Evolutionary conservation across 176 grass and related monocot genomes (phyloP).

Genomic region (Saccharum officinarum): DNA sequence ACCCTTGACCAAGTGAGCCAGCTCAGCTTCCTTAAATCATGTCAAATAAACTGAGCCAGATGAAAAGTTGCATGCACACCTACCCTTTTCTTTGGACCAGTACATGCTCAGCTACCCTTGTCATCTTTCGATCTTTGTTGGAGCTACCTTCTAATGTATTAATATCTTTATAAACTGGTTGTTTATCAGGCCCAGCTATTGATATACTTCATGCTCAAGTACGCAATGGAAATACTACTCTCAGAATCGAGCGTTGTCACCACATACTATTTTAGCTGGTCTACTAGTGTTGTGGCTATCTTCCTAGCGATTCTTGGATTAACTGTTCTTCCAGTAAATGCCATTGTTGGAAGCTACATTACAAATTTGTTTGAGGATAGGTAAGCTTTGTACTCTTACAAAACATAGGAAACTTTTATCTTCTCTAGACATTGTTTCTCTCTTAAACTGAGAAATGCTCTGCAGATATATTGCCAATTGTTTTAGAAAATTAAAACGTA

Average conservation of each 20-base stretch:
- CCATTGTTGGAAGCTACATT: conserved; percentile 83
- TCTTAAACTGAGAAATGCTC: not conserved
- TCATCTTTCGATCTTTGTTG: conserved; percentile 9
- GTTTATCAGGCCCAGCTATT: conserved; percentile 79
- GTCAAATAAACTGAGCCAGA: conserved; percentile 3
- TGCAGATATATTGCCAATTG: not conserved
- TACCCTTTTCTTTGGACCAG: not conserved
- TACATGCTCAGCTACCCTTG: not conserved
- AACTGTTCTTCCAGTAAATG: conserved; percentile 93
- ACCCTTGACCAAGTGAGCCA: not conserved
- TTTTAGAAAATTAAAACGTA: conserved; percentile 2
- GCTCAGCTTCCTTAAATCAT: not conserved
- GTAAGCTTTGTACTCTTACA: conserved; percentile 42
- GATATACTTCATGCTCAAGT: conserved; percentile 99
- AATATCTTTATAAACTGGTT: not conserved
- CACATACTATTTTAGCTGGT: conserved; percentile 84
- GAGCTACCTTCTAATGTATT: conserved; percentile 5
- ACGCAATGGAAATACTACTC: conserved; percentile 97
- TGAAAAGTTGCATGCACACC: not conserved
- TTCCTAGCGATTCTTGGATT: conserved; percentile 82
- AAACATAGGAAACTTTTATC: not conserved
- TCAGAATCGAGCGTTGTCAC: conserved; percentile 93
- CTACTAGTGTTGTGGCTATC: conserved; percentile 79
- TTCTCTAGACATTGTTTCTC: not conserved
- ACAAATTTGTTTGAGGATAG: conserved; percentile 96